phyloP scores from a whole-genome alignment of 2,329 filamentous ascomycete species.

The Pleochaeta shiraiana region DNA sequence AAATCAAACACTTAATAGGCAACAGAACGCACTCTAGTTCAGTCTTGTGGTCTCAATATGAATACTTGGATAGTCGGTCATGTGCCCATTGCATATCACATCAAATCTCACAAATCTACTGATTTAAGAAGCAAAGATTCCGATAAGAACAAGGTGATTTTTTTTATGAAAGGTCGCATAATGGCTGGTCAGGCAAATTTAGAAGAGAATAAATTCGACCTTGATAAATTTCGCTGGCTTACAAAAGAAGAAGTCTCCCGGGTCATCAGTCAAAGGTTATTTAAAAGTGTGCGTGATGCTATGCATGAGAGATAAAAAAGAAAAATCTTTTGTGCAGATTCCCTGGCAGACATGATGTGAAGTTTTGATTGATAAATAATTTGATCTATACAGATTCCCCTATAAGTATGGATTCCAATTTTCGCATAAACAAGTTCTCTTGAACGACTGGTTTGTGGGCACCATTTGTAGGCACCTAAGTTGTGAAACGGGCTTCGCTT shows the following conservation, averaged over 20 bases:
- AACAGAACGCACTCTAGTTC: constrained; percentile 54
- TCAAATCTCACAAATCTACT: constrained; percentile 18
- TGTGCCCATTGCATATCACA: constrained; percentile 64
- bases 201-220: constrained; percentile 43
- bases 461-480: too few species aligned
- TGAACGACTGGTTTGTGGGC: too few species aligned
- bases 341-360: too few species aligned
- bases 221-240: constrained; percentile 80
- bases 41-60: constrained; percentile 80
- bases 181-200: constrained; percentile 91
- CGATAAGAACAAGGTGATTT: constrained; percentile 25
- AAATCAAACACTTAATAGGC: constrained; percentile 30
- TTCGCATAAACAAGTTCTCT: too few species aligned
- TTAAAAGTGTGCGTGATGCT: neutral
- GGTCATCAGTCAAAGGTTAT: constrained; percentile 9
- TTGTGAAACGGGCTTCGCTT: too few species aligned
- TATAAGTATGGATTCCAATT: too few species aligned
- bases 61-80: constrained; percentile 96
- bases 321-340: too few species aligned
- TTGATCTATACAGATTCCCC: too few species aligned
- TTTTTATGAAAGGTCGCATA: constrained; percentile 92
- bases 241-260: constrained; percentile 68
- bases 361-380: too few species aligned
- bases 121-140: constrained; percentile 19
- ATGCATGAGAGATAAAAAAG: neutral